phyloP scores from a whole-genome alignment of 2,329 filamentous ascomycete genomes.

The Hypoxylon sp. region DNA sequence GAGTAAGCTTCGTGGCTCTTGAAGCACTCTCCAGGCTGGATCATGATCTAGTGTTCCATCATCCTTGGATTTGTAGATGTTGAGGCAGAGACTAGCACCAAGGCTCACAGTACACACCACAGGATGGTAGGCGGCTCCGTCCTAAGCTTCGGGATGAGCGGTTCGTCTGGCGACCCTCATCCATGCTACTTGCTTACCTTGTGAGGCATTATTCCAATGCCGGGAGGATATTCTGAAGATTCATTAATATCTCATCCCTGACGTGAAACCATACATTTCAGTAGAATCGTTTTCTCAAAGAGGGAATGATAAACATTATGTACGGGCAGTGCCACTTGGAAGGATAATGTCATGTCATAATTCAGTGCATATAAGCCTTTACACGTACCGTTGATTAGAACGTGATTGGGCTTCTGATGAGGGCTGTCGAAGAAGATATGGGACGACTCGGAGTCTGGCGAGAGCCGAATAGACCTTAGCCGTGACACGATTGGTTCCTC shows the following conservation, averaged over 20 bases:
- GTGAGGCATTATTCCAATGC: conserved; percentile 96
- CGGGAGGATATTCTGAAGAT: conserved; percentile 76
- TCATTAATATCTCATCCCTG: conserved; percentile 31
- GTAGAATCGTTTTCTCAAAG: conserved; percentile 13
- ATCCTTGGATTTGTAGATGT: conserved; percentile 77
- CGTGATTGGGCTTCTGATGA: conserved; percentile 86
- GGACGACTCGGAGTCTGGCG: conserved; percentile 46
- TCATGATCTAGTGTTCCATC: conserved; percentile 69
- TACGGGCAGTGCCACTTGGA: not conserved
- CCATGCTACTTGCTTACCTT: conserved; percentile 64
- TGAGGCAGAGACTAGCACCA: conserved; percentile 81
- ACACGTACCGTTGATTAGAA: conserved; percentile 80
- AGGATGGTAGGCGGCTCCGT: conserved; percentile 87
- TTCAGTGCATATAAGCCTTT: conserved; percentile 3
- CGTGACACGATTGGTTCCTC: conserved; percentile 76
- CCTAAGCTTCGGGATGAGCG: conserved; percentile 59
- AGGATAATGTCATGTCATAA: conserved; percentile 1
- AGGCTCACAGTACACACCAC: conserved; percentile 94
- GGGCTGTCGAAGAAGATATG: conserved; percentile 75
- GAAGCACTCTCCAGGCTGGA: conserved; percentile 74
- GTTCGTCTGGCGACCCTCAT: conserved; percentile 41
- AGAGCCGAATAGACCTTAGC: conserved; percentile 65
- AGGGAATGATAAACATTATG: not conserved
- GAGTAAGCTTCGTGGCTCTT: conserved; percentile 86
- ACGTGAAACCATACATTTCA: conserved; percentile 12